These are phyloP conservation scores for Cardamine chenopodiifolia DNA, from an alignment of 345 rosid genomes.

Conservation along the genomic window DNA sequence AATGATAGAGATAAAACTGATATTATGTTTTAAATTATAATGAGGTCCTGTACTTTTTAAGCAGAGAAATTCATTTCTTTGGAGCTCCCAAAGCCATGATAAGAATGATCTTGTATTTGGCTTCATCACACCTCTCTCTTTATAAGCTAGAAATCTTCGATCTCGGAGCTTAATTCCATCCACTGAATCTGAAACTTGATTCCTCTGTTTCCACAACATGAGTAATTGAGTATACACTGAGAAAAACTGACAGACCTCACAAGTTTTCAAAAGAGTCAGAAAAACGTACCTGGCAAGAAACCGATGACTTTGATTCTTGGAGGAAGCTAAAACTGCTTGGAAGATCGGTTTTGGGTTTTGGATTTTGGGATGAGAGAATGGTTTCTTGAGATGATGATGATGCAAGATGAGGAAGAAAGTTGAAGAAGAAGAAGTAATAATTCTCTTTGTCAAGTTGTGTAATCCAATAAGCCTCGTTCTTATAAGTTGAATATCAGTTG, in stretches of 20 bases:
- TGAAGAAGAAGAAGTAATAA: slow-evolving; percentile 19
- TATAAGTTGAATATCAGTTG: no score
- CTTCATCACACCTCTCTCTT: slow-evolving; percentile 60
- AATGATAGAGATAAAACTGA: no score
- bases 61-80: slow-evolving; percentile 78
- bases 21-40: no score
- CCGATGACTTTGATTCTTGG: slow-evolving; percentile 15
- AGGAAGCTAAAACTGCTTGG: slow-evolving; percentile 13
- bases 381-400: slow-evolving; percentile 29
- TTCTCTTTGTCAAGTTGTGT: slow-evolving; percentile 19
- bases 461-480: slow-evolving; percentile 24
- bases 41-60: slow-evolving; percentile 47
- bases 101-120: slow-evolving; percentile 62
- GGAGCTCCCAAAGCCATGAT: slow-evolving; percentile 92
- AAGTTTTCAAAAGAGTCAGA: slow-evolving; percentile 5
- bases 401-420: slow-evolving; percentile 11
- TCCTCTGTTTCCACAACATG: slow-evolving; percentile 22
- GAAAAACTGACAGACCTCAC: neutral
- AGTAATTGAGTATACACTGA: neutral
- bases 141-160: slow-evolving; percentile 73
- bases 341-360: slow-evolving; percentile 11
- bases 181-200: slow-evolving; percentile 16
- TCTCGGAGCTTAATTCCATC: slow-evolving; percentile 60
- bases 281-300: slow-evolving; percentile 27
- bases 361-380: neutral